Base-by-base conservation (phyloP, 2,329 filamentous ascomycete genomes). In the Aspergillus texensis region DNA sequence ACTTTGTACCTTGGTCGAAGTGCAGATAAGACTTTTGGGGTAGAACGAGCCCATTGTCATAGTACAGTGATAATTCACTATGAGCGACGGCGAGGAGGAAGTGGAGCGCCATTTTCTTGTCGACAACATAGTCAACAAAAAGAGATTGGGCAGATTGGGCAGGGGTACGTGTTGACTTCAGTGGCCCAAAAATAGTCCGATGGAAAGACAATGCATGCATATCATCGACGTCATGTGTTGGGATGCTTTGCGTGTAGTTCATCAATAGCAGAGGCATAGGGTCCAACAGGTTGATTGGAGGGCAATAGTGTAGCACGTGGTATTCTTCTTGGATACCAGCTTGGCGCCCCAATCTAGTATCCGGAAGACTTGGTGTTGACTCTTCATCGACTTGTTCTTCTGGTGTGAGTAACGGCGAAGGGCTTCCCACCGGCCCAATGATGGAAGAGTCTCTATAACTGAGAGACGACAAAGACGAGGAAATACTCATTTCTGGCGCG, bases 71-170 rank as follows among this genome's bases (percentile, higher is more conserved):
- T 6, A 66, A 52, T 32, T 66, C 62, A 32, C 59, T 58, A 32
- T 66, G 62, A 26, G 64, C 61, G 24, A 66, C 52, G 4, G 64
- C 64, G 12, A 65, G 62, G 11, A 64, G 62, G 45, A 65, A 65
- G 32, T 64, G 64, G 14, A 62, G 48, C 5, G 61, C 61, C 61
- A 63, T 63, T 24, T 30, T 9, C 28, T 48, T 63, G 43, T 57
- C 46, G 14, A 60, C 43, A 5, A 52, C 61, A 39, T 60, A 60
- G 32, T 60, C 57, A 2, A 63, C 32, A 10, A 60, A 63, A 11
- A 63, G 52, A 1, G 63, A 61, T 19, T 61, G 58, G 32, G 61
- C 55, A 14, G 61, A 61, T n/a, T 62, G 34, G 14, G 43, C 21
- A 39, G 52, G 55, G 14, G 28, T 52, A 4, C 61, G 63, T 6